Base-by-base conservation (phyloP, 257 asterid species). In the Solanum piurae region DNA sequence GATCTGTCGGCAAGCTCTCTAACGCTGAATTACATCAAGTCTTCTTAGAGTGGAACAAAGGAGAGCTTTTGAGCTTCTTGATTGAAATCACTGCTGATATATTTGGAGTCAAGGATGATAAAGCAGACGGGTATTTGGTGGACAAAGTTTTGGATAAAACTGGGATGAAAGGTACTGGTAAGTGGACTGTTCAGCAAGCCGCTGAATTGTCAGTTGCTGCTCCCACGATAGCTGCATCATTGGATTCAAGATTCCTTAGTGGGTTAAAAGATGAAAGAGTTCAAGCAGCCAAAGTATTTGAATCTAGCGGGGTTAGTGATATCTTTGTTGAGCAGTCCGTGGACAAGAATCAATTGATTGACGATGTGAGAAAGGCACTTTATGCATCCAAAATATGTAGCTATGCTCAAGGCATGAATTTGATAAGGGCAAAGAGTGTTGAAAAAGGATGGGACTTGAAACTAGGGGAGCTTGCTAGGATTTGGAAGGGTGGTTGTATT, bases 131-230 rank as follows among this genome's bases (percentile, higher is more conserved):
- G 3, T 89, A 92, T 90, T 86, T 97, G 69, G 98, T 97, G 1
- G 99, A 97, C 93, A 97, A 97, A 91, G 99, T 97, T 31, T 90
- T 95, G 86, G 99, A 97, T 87, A 97, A 97, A 93, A 97, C 99
- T 4, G 99, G 99, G 36, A 96, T 96, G 99, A 96, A 96, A 92
- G 99, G 98, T 10, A 96, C 99, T 1, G 99, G 99, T 27, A 96
- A 95, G 83, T 95, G 99, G 99, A 97, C 99, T 0, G 97, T 97
- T 68, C 99, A 97, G 90, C 99, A 97, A 91, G 99, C 99, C 38
- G 99, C 99, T 3, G 99, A 97, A 27, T 88, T 97, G 36, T 97
- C 99, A 12, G 88, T 97, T 38, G 99, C 99, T 2, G 98, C 98
- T 77, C 99, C 99, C 73, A 97, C 99, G 0, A 97, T 97, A 6